Evolutionary conservation across 2,329 filamentous ascomycete genomes (phyloP).

Genomic region (Colletotrichum incanum): DNA sequence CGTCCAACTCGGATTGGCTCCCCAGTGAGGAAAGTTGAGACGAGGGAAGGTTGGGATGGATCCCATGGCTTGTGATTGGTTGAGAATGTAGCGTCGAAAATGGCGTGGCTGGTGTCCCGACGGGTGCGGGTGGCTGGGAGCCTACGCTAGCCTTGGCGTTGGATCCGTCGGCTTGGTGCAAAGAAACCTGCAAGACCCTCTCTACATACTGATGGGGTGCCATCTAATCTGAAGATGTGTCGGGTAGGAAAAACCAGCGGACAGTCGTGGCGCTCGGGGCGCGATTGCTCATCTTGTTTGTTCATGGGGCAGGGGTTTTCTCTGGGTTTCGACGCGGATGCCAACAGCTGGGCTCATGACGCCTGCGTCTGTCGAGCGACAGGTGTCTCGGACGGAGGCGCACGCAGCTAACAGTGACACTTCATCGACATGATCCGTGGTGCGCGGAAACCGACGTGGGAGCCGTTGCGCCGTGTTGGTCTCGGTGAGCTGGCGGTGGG

Average conservation of each 20-base stretch:
- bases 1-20: constrained; percentile 34
- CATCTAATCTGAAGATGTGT: constrained; percentile 7
- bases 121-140: constrained; percentile 41
- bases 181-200: constrained; percentile 14
- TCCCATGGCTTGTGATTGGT: constrained; percentile 25
- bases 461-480: constrained; percentile 9
- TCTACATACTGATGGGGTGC: too few relatives aligned
- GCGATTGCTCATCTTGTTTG: constrained; percentile 10
- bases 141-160: constrained; percentile 10
- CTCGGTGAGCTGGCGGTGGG: not conserved
- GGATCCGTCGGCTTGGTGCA: constrained; percentile 20
- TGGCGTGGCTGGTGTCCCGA: constrained; percentile 40
- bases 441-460: not conserved
- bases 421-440: constrained; percentile 3
- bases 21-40: constrained; percentile 24
- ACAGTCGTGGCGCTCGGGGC: not conserved
- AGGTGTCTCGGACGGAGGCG: constrained; percentile 23
- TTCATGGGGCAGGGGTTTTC: not conserved
- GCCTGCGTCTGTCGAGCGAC: constrained; percentile 13
- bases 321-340: constrained; percentile 8
- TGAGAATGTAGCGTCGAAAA: not conserved
- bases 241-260: not conserved
- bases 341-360: constrained; percentile 10
- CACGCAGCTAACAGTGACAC: constrained; percentile 12
- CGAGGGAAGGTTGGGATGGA: constrained; percentile 18